phyloP scores from a whole-genome alignment of 2,329 filamentous ascomycete genomes.

The Acephala macrosclerotiorum region DNA sequence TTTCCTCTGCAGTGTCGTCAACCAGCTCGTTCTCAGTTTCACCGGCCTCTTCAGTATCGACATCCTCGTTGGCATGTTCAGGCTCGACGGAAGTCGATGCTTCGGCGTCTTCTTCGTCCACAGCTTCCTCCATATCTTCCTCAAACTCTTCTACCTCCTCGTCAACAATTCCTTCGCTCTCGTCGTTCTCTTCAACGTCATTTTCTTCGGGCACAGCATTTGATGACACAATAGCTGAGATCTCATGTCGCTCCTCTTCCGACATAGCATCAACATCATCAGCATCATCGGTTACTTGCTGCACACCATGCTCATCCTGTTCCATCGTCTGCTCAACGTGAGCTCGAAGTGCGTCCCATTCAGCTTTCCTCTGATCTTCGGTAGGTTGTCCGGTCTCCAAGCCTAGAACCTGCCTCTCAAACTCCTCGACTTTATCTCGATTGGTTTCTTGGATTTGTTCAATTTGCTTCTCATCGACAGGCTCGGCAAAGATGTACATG shows the following conservation, averaged over 20 bases:
- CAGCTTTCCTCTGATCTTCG: constrained; percentile 36
- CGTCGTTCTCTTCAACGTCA: neutral
- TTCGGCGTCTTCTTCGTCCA: neutral
- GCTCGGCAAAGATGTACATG: constrained; percentile 92
- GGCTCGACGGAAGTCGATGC: neutral
- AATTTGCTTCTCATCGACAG: constrained; percentile 77
- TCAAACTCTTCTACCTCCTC: constrained; percentile 25
- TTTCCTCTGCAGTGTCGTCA: neutral
- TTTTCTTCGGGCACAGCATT: neutral
- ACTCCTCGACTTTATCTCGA: constrained; percentile 69
- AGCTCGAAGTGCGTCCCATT: constrained; percentile 43
- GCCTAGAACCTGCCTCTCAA: constrained; percentile 69
- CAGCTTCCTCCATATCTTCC: constrained; percentile 6
- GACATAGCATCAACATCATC: constrained; percentile 20
- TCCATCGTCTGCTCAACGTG: constrained; percentile 44
- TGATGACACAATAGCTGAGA: constrained; percentile 10
- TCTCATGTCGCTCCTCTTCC: constrained; percentile 22
- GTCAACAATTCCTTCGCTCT: constrained; percentile 15
- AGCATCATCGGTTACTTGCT: constrained; percentile 24
- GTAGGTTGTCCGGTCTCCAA: constrained; percentile 44
- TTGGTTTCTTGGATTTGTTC: constrained; percentile 74
- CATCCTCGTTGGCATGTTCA: constrained; percentile 10
- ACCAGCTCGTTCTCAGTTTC: neutral
- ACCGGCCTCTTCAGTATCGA: neutral
- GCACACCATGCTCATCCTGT: constrained; percentile 38